phyloP scores from a whole-genome alignment of 2,329 filamentous ascomycete species.

The Blastomyces percursus region DNA sequence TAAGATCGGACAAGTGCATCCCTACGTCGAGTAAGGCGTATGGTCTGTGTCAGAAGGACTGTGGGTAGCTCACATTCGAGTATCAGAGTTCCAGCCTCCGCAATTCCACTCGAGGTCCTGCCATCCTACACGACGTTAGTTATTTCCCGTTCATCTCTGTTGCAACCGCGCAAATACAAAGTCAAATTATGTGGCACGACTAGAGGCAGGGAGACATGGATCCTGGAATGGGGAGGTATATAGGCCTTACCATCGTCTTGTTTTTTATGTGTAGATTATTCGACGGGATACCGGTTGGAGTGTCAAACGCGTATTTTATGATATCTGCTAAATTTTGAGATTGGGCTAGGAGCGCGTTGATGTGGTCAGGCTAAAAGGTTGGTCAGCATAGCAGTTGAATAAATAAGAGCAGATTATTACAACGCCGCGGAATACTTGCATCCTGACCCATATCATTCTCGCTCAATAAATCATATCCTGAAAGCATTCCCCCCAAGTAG shows the following conservation, averaged over 20 bases:
- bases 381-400: neutral
- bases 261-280: slow-evolving; percentile 55
- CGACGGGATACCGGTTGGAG: slow-evolving; percentile 60
- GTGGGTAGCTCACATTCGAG: slow-evolving; percentile 48
- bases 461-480: slow-evolving; percentile 56
- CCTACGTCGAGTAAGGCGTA: slow-evolving; percentile 9
- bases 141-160: neutral
- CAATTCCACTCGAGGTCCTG: slow-evolving; percentile 55
- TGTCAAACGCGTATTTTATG: slow-evolving; percentile 68
- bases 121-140: slow-evolving; percentile 29
- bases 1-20: slow-evolving; percentile 59
- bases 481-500: slow-evolving; percentile 70
- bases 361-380: slow-evolving; percentile 8
- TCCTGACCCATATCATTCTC: slow-evolving; percentile 47
- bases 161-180: too few relatives aligned
- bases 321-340: slow-evolving; percentile 58
- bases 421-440: slow-evolving; percentile 13
- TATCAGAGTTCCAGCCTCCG: slow-evolving; percentile 65
- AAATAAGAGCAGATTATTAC: neutral
- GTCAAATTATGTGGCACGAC: neutral
- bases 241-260: slow-evolving; percentile 24
- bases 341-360: slow-evolving; percentile 48
- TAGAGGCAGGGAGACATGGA: neutral
- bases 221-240: neutral
- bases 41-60: neutral